phyloP scores from a whole-genome alignment of 2,329 filamentous ascomycete species.

The Colletotrichum tanaceti region DNA sequence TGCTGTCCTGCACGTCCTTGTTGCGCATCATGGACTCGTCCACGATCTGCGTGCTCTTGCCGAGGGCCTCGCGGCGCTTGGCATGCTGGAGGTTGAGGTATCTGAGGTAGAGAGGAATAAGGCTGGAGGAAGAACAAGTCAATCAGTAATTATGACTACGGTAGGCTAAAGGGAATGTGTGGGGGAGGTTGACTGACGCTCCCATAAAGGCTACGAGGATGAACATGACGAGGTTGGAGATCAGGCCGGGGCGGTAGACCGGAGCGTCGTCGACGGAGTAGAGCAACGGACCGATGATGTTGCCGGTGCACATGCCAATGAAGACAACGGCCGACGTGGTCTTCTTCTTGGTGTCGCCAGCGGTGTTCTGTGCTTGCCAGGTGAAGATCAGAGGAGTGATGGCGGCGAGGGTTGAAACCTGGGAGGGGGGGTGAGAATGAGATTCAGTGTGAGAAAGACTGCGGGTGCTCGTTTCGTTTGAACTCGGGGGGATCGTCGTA shows the following conservation, averaged over 20 bases:
- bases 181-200: neutral
- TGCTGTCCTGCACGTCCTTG: slow-evolving; percentile 28
- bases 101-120: slow-evolving; percentile 59
- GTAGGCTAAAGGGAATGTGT: fast-evolving
- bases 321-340: slow-evolving; percentile 73
- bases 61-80: slow-evolving; percentile 64
- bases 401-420: slow-evolving; percentile 40
- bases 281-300: slow-evolving; percentile 73
- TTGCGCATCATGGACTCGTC: slow-evolving; percentile 39
- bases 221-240: slow-evolving; percentile 71
- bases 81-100: slow-evolving; percentile 67
- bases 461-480: neutral
- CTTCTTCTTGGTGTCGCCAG: slow-evolving; percentile 77
- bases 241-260: slow-evolving; percentile 66
- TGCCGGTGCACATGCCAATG: slow-evolving; percentile 73
- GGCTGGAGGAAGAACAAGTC: neutral
- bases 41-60: slow-evolving; percentile 56
- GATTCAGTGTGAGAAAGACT: neutral
- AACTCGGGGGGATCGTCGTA: slow-evolving; percentile 42
- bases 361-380: slow-evolving; percentile 72
- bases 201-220: slow-evolving; percentile 65
- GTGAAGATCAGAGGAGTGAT: slow-evolving; percentile 69
- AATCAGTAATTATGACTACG: neutral
- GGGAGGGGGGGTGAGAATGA: too few relatives aligned
- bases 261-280: slow-evolving; percentile 71